phyloP scores from a whole-genome alignment of 805 yeast genomes.

The Cyberlindnera nakhonratchasimensis region DNA sequence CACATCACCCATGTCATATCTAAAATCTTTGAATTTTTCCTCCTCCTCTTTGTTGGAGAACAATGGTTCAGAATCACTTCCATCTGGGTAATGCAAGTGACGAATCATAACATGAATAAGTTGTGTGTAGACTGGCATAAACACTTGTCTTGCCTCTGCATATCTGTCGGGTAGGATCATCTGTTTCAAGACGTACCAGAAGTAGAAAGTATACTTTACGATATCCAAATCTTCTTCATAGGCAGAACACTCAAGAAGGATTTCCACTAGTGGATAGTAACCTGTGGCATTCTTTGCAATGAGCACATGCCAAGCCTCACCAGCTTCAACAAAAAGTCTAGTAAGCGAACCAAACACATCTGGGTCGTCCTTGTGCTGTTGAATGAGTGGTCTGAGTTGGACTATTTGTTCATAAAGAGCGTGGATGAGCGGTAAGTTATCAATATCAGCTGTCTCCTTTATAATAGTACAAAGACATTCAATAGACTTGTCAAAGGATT shows the following conservation, averaged over 20 bases:
- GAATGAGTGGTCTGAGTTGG: slow-evolving; percentile 50
- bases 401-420: slow-evolving; percentile 69
- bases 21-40: slow-evolving; percentile 88
- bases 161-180: slow-evolving; percentile 56
- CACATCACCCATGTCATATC: slow-evolving; percentile 98
- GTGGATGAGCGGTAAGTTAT: slow-evolving; percentile 55
- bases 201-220: slow-evolving; percentile 85
- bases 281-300: slow-evolving; percentile 68
- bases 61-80: slow-evolving; percentile 37
- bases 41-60: slow-evolving; percentile 79
- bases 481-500: slow-evolving; percentile 76
- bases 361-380: slow-evolving; percentile 36
- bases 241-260: slow-evolving; percentile 65
- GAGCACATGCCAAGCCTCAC: slow-evolving; percentile 91
- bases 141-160: slow-evolving; percentile 46
- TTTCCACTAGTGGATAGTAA: slow-evolving; percentile 70
- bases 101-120: slow-evolving; percentile 58
- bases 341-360: slow-evolving; percentile 69
- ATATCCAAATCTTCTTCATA: slow-evolving; percentile 83
- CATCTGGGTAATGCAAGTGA: slow-evolving; percentile 73
- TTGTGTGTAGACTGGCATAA: slow-evolving; percentile 52
- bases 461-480: slow-evolving; percentile 84
- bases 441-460: slow-evolving; percentile 76
- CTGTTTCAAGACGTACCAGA: slow-evolving; percentile 84
- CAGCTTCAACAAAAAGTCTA: slow-evolving; percentile 83